phyloP scores from a whole-genome alignment of 2,329 filamentous ascomycete species.

The Didymella sp. region DNA sequence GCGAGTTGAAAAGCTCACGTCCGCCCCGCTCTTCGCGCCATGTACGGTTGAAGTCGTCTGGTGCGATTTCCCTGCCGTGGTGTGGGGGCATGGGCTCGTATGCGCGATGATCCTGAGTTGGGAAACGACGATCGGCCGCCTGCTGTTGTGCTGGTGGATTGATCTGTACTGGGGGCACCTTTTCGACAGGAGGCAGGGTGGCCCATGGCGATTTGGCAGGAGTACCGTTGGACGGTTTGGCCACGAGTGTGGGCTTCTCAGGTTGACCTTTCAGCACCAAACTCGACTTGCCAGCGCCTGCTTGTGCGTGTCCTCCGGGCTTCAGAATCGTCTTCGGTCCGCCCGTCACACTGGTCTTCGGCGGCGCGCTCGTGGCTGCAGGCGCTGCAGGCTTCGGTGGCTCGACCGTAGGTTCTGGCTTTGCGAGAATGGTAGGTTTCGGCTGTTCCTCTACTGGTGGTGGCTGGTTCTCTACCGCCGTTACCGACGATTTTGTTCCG shows the following conservation, averaged over 20 bases:
- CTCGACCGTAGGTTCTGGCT: conserved; percentile 45
- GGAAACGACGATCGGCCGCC: conserved; percentile 55
- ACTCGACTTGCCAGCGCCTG: conserved; percentile 55
- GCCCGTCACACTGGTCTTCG: conserved; percentile 46
- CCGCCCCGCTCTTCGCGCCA: conserved; percentile 77
- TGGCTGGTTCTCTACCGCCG: conserved; percentile 58
- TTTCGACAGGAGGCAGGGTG: conserved; percentile 81
- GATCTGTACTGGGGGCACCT: conserved; percentile 71
- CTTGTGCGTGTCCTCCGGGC: conserved; percentile 51
- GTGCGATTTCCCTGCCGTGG: conserved; percentile 81
- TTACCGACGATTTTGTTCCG: conserved; percentile 80
- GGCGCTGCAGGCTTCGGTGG: conserved; percentile 44
- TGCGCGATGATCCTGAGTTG: conserved; percentile 63
- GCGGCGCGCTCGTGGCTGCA: conserved; percentile 33
- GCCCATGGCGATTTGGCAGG: conserved; percentile 94
- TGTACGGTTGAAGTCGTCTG: conserved; percentile 89
- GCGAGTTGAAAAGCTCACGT: conserved; percentile 90
- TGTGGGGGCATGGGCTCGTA: conserved; percentile 62
- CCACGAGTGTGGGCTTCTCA: conserved; percentile 75
- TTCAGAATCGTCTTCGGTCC: conserved; percentile 59
- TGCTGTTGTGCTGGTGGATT: conserved; percentile 60
- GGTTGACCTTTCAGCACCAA: conserved; percentile 70
- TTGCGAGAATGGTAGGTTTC: conserved; percentile 21
- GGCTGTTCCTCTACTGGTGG: conserved; percentile 39
- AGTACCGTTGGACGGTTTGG: conserved; percentile 72